Evolutionary conservation across 73 alveolate genomes (phyloP).

Genomic region (Blepharisma stoltei): DNA sequence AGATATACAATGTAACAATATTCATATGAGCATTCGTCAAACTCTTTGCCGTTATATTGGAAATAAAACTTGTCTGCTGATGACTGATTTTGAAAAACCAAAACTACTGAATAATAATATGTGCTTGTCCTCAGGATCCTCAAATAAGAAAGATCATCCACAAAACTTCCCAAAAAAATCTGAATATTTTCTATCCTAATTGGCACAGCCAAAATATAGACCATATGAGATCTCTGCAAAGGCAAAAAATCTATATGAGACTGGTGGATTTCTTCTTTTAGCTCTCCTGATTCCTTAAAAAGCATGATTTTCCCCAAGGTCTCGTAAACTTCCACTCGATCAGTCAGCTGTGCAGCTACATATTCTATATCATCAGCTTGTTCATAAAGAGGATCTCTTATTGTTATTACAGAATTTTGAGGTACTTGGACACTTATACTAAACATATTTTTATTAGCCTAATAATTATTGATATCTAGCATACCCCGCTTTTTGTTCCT

Average conservation of each 20-base stretch:
- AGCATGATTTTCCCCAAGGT: too few species aligned
- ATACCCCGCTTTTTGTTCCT: too few species aligned
- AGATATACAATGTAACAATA: conserved; percentile 40
- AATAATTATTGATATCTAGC: too few species aligned
- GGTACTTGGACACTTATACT: too few species aligned
- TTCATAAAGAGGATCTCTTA: too few species aligned
- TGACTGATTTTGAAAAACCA: conserved; percentile 35
- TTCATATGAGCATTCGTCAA: conserved; percentile 42
- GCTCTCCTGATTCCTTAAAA: background rate
- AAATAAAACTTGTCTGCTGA: conserved; percentile 47
- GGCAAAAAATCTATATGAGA: conserved; percentile 1
- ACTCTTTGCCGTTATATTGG: conserved; percentile 51
- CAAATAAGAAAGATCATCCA: background rate
- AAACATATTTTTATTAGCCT: too few species aligned
- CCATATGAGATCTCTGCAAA: background rate
- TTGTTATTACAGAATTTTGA: too few species aligned
- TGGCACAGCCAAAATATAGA: background rate
- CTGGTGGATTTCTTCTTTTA: background rate
- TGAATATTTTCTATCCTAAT: background rate
- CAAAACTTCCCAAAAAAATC: background rate
- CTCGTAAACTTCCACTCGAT: too few species aligned
- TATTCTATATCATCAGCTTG: too few species aligned
- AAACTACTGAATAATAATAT: conserved; percentile 20
- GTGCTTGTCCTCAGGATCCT: background rate
- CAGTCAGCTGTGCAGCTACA: too few species aligned